Evolutionary conservation across 108 stramenopile species (phyloP), one percentile per base, ranked within the genome.

Genomic region (Cylindrotheca fusiformis): DNA sequence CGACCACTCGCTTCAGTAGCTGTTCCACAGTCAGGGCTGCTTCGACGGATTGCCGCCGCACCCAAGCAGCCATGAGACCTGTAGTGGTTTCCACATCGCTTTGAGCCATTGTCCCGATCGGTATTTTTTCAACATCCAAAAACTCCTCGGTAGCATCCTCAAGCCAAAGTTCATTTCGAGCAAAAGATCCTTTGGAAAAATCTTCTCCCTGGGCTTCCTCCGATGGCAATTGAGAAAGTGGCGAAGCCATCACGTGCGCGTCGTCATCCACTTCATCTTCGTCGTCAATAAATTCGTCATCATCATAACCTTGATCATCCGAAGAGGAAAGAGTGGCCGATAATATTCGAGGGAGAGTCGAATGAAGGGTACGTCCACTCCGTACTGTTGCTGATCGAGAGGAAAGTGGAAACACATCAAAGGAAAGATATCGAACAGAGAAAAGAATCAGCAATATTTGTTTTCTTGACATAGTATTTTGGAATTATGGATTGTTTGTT

Each of bases 1-100:
- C 82, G 2, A 88, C 83, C 18, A 88, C 80, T 10, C 87, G 68
- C 41, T 84, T 85, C 17, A 88, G 53, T 21, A 88, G 58, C 24
- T 48, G 63, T 67, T 88, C 87, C 44, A 82, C 82, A 8, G 60
- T 75, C 3, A 83, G 5, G 29, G 84, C 81, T 10, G 74, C 76
- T 33, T 70, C 66, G 1, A 81, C 53, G 10, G 84, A 81, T 20
- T 47, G 55, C 32, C 82, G 76, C 30, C 77, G 66, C 24, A 77
- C 79, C 70, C 84, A 84, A 0, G 76, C 78, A 4, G 78, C 41
- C 84, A 88, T 85, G 20, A 88, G 45, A 12, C 73, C 68, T n/a
- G 71, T 65, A 18, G 85, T 74, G 44, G 77, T 57, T 32, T 67
- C 69, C 28, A 85, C 79, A 51, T 88, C 87, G n/a, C 81, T 75